Base-by-base conservation (phyloP, 108 stramenopile species). In the Fragilaria radians region DNA sequence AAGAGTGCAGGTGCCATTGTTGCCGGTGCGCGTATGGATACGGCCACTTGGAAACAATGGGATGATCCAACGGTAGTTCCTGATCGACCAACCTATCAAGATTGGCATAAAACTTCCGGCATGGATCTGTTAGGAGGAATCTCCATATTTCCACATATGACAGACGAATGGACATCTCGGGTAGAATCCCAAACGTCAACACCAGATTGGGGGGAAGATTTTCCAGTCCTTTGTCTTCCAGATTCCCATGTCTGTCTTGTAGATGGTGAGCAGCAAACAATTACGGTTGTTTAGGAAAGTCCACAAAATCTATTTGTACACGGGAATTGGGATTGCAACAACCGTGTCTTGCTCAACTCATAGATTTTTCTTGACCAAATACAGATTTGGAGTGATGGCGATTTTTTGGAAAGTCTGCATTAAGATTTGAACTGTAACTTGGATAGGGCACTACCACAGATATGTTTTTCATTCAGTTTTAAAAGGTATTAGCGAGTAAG, bases 41-140 rank as follows among this genome's bases (percentile, higher is more conserved):
- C 93, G 17, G 89, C 93, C 1, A 78, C 81, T 45, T 91, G 89
- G 89, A 93, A 93, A 59, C 30, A 26, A 27, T 93, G 85, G 87
- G 87, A 89, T 60, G 79, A 89, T 76, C 91, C 91, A 9, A 70
- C 82, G 0, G 74, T 93, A 4, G 91, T 85, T 5, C 85, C 85
- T 2, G 80, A 60, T 14, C 76, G 34, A 62, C 74, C 66, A 52
- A 63, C 36, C 42, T 85, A 87, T 52, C 79, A 73, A 11, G 77
- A 85, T 46, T 93, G 91, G 91, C 67, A 61, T 29, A 65, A 47
- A 11, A 61, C 67, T 22, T 29, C 33, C 49, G 86, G 87, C 0
- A 50, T 93, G n/a, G 73, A 60, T 46, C 46, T 85, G 59, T 76
- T 71, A 0, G 81, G 78, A 26, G 46, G 57, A 17, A n/a, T 28